These are phyloP conservation scores for Lactarius indigo DNA, from an alignment of 768 basidiomycete species.

Conservation along the genomic window DNA sequence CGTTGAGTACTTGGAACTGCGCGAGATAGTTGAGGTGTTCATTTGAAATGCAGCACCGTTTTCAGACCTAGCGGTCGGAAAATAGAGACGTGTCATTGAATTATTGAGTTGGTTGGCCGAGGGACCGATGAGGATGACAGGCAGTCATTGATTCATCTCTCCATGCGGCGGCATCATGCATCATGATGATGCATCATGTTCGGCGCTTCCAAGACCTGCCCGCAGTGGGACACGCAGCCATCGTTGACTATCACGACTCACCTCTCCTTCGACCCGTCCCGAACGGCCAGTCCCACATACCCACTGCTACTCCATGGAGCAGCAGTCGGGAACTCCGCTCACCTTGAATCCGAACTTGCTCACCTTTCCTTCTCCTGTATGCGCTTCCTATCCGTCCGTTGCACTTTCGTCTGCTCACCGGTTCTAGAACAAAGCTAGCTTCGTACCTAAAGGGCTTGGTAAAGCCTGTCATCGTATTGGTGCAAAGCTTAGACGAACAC, in stretches of 20 bases:
- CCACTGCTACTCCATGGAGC: constrained; percentile 10
- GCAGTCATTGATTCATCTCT: no score
- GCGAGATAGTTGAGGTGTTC: no score
- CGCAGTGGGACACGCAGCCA: background rate
- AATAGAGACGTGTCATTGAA: no score
- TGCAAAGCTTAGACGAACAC: constrained; percentile 12
- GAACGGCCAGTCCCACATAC: background rate
- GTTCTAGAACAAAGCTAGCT: constrained; percentile 7
- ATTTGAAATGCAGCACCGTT: no score
- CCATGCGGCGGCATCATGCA: no score
- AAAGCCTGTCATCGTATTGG: constrained; percentile 17
- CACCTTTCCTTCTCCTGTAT: constrained; percentile 9
- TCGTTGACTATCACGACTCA: background rate
- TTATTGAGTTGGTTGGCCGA: no score
- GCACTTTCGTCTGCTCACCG: constrained; percentile 1
- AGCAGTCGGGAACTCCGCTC: background rate
- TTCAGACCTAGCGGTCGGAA: no score
- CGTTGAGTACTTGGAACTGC: no score
- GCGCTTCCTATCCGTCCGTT: background rate
- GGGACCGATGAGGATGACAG: no score
- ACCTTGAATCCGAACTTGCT: background rate
- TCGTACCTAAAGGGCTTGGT: constrained; percentile 13
- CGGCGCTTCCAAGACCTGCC: background rate
- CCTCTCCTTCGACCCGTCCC: background rate
- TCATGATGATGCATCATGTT: background rate